These are phyloP conservation scores for Microbotryomycetes sp. DNA, from an alignment of 1,284 basidiomycete species.

Conservation along the genomic window DNA sequence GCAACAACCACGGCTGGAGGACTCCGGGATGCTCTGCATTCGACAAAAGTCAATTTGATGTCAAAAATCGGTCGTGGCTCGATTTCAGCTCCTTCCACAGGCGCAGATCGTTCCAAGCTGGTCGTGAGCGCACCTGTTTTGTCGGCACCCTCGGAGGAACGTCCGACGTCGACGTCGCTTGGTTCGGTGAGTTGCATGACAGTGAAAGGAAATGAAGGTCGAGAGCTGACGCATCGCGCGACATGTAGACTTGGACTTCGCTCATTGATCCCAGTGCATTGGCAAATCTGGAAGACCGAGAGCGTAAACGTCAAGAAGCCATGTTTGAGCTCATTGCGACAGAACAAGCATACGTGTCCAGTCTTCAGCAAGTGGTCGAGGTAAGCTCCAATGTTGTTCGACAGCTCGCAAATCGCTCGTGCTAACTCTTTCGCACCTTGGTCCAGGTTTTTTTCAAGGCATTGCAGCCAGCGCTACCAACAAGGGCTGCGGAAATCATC, in stretches of 20 bases:
- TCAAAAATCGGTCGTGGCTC: conserved; percentile 15
- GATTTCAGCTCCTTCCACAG: conserved; percentile 41
- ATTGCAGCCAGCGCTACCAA: conserved; percentile 64
- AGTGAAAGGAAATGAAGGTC: no score
- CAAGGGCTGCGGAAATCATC: conserved; percentile 70
- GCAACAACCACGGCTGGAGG: neutral
- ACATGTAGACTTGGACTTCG: conserved; percentile 84
- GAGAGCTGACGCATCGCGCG: no score
- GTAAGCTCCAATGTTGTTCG: conserved; percentile 45
- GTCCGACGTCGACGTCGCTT: conserved; percentile 50
- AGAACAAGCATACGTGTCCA: conserved; percentile 77
- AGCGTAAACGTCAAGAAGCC: conserved; percentile 79
- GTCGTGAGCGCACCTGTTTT: conserved; percentile 44
- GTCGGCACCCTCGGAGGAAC: conserved; percentile 41
- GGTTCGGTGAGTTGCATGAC: conserved; percentile 57
- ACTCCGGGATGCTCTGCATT: neutral
- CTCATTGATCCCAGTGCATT: conserved; percentile 75
- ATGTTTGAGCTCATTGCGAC: conserved; percentile 90
- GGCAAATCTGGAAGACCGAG: conserved; percentile 61
- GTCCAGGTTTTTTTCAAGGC: conserved; percentile 70
- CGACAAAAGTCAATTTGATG: neutral
- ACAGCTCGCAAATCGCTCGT: neutral
- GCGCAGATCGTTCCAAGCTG: conserved; percentile 28
- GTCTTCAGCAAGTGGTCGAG: conserved; percentile 82
- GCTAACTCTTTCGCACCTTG: neutral